Percentiles rank a stretch among this genome's conserved stretches.
phyloP scores from a whole-genome alignment of 371 early-diverging fungal genomes.

The Edhazardia aedis region DNA sequence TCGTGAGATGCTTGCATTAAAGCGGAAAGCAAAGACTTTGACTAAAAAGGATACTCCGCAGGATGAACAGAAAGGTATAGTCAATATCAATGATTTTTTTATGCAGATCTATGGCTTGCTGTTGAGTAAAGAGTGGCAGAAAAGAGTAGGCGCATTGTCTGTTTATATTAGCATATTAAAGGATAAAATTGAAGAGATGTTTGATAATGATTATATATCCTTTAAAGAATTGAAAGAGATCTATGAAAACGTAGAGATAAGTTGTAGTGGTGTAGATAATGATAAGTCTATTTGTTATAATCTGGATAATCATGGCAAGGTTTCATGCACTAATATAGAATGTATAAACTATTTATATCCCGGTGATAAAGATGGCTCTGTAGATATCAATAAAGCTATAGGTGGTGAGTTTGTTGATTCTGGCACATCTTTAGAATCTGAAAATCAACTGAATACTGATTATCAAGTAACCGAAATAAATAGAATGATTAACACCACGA shows the following conservation, averaged over 20 bases:
- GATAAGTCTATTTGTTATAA: no score
- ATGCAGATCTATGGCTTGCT: constrained; percentile 21
- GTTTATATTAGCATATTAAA: constrained; percentile 21
- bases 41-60: constrained; percentile 12
- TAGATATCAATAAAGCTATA: no score
- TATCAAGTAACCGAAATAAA: no score
- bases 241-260: constrained; percentile 1
- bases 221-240: constrained; percentile 1
- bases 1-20: constrained; percentile 10
- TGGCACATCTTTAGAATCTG: no score
- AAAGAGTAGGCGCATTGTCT: constrained; percentile 38
- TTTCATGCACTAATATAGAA: no score
- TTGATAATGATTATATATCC: background rate
- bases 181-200: constrained; percentile 1
- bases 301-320: no score
- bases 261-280: background rate
- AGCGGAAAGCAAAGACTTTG: background rate
- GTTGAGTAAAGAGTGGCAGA: constrained; percentile 32
- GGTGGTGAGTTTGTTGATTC: no score
- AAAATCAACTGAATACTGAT: no score
- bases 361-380: no score
- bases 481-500: no score
- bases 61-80: constrained; percentile 24
- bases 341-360: no score
- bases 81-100: constrained; percentile 29